Evolutionary conservation across 148 eudicot species (phyloP), one percentile per base, ranked within the genome.

Genomic region (Rhododendron simsii): DNA sequence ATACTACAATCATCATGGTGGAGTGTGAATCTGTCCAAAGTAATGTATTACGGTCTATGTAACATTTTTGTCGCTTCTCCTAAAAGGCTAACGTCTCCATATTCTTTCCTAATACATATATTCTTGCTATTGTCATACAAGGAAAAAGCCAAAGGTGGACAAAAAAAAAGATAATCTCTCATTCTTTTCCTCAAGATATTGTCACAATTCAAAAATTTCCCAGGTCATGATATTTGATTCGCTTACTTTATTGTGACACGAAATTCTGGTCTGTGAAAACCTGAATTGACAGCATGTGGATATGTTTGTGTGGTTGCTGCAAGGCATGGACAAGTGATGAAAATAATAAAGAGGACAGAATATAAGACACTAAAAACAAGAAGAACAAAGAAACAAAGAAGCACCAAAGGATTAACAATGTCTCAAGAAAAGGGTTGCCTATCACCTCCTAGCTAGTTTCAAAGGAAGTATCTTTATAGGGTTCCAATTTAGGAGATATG

Each of bases 361-460:
- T 35, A 67, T 7, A 16, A 16, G 44, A 83, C 74, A 63, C 61
- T 44, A 83, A 45, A 84, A 50, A 73, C 48, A 20, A 48, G 73
- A 16, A 50, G 30, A 12, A 67, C 85, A 84, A 73, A 84, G 11
- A 84, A 73, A 84, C 85, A 84, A 0, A 48, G 30, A 84, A 50
- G 44, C 85, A 84, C 85, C 65, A 71, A 11, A 33, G 79, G 85
- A 84, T 73, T 73, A 33, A 50, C 80, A 50, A 33, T 84, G 80
- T 84, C 79, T 50, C 28, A n/a, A 47, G 28, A 71, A 83, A 67
- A 73, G 15, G 85, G 65, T 13, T 73, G 78, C 78, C 85, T 28
- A 47, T 83, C 80, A 18, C 63, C 65, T 48, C 65, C 45, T 6
- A 6, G 45, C 45, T 30, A 33, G 28, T 20, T 83, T 83, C 33